These are phyloP conservation scores for Zoysia pacifica DNA, from an alignment of 176 grass and related monocot species.

Conservation along the genomic window DNA sequence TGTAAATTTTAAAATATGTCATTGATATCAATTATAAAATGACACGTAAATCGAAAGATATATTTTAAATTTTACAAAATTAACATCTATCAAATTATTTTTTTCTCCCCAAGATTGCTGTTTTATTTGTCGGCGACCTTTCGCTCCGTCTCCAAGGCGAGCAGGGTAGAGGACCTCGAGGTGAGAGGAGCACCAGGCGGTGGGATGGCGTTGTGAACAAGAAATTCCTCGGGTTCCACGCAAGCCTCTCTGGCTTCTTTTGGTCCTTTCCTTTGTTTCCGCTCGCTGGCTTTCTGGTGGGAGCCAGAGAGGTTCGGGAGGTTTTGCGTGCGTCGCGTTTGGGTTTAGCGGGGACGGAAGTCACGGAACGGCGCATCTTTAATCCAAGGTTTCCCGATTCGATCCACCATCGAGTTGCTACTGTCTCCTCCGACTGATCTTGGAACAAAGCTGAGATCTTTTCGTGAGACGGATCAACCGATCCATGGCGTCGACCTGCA, in stretches of 20 bases:
- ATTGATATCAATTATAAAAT: no score
- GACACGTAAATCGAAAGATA: no score
- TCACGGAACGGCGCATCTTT: background rate
- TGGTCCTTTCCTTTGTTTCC: constrained; percentile 1
- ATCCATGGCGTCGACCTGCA: constrained; percentile 70
- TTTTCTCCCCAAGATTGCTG: constrained; percentile 26
- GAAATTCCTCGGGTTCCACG: constrained; percentile 58
- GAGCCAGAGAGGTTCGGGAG: background rate
- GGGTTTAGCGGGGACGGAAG: constrained; percentile 6
- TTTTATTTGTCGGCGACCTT: constrained; percentile 22
- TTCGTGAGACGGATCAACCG: background rate
- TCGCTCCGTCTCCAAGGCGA: constrained; percentile 9
- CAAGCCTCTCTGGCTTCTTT: constrained; percentile 21
- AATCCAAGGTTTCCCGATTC: constrained; percentile 19
- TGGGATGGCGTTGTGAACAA: constrained; percentile 52
- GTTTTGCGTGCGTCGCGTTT: constrained; percentile 22
- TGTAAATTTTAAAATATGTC: no score
- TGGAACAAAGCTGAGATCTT: constrained; percentile 2
- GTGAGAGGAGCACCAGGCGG: background rate
- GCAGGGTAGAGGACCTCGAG: no score
- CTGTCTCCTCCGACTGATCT: background rate
- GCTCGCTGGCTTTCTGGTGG: constrained; percentile 31
- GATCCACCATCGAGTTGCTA: background rate
- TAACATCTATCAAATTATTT: no score
- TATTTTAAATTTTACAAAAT: no score